Evolutionary conservation across 768 basidiomycete species (phyloP).

Genomic region (Saitozyma sp.): DNA sequence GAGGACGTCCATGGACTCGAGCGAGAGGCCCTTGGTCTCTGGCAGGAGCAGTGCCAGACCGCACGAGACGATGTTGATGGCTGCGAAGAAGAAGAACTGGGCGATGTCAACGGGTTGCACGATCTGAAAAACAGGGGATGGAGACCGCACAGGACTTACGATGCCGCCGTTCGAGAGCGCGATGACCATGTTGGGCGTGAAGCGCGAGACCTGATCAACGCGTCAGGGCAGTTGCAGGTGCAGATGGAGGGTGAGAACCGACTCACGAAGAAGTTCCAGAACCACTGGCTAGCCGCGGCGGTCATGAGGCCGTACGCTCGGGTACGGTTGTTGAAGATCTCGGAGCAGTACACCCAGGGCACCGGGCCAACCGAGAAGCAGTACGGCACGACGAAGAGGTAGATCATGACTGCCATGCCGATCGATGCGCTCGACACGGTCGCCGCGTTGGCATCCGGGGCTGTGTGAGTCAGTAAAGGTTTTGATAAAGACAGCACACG

Average conservation of each 20-base stretch:
- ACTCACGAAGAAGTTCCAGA: conserved; percentile 7
- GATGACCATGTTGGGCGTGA: conserved; percentile 39
- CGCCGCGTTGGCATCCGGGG: conserved; percentile 52
- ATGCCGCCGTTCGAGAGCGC: conserved; percentile 37
- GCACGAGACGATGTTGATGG: conserved; percentile 12
- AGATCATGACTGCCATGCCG: conserved; percentile 73
- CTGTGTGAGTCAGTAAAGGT: background rate
- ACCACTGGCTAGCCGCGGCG: conserved; percentile 59
- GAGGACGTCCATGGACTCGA: background rate
- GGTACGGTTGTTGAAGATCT: conserved; percentile 82
- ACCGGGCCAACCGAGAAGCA: conserved; percentile 74
- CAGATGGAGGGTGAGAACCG: no score
- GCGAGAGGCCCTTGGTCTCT: conserved; percentile 1
- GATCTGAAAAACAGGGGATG: no score
- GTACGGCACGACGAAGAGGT: conserved; percentile 82
- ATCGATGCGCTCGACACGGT: conserved; percentile 57
- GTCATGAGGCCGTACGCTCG: conserved; percentile 74
- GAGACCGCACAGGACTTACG: background rate
- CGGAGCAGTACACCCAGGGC: conserved; percentile 67
- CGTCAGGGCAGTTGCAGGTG: no score
- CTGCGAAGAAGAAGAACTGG: conserved; percentile 32
- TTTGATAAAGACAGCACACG: no score
- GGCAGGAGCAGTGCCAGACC: background rate
- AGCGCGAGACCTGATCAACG: conserved; percentile 10
- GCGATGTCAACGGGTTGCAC: no score